phyloP scores from a whole-genome alignment of 768 basidiomycete genomes.

The Boletus bicolor region DNA sequence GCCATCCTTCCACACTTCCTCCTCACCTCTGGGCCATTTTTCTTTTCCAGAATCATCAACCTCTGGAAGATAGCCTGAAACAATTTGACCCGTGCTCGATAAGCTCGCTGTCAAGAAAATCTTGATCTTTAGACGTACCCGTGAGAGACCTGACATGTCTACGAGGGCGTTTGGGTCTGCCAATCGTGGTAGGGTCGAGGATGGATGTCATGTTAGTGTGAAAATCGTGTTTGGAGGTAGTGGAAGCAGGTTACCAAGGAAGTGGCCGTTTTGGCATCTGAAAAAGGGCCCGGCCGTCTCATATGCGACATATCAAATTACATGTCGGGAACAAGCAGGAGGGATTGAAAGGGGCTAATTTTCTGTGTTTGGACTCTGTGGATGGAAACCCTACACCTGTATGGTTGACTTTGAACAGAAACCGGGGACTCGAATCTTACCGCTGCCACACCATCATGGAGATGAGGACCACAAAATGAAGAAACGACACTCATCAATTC shows the following conservation, averaged over 20 bases:
- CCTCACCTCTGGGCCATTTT: constrained; percentile 82
- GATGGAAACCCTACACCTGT: too few relatives aligned
- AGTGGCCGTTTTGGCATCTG: too few relatives aligned
- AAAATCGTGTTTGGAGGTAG: neutral
- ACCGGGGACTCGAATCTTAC: too few relatives aligned
- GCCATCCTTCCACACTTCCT: constrained; percentile 66
- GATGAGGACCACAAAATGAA: neutral
- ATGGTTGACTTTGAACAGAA: too few relatives aligned
- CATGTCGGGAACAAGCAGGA: neutral
- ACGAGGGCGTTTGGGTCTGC: constrained; percentile 49
- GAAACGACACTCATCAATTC: neutral
- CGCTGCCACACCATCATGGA: too few relatives aligned
- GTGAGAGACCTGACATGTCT: constrained; percentile 70
- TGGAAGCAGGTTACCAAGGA: neutral
- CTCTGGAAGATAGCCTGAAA: constrained; percentile 73
- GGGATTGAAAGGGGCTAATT: neutral
- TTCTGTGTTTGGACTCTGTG: neutral
- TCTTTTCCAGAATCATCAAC: constrained; percentile 74
- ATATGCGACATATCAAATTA: neutral
- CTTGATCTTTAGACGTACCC: constrained; percentile 35
- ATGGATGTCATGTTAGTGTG: constrained; percentile 52
- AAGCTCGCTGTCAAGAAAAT: neutral
- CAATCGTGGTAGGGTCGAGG: constrained; percentile 63
- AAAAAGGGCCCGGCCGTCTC: neutral
- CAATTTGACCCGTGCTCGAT: neutral